Evolutionary conservation across 345 rosid species (phyloP).

Genomic region (Physaria fendleri): DNA sequence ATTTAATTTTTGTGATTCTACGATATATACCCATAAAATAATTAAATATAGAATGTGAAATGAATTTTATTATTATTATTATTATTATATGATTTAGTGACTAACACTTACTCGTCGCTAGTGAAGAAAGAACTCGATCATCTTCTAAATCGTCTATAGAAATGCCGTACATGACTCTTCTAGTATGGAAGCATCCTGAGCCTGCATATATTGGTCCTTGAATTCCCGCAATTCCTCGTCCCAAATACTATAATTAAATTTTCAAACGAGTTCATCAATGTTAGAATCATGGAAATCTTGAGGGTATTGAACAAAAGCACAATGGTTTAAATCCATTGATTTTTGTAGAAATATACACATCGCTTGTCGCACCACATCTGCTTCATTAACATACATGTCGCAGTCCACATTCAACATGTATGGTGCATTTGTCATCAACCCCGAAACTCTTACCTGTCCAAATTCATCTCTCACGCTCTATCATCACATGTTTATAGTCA

Average conservation of each 20-base stretch:
- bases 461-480: not conserved
- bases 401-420: slow-evolving; percentile 76
- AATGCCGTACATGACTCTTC: slow-evolving; percentile 55
- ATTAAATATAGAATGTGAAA: no score
- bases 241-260: slow-evolving; percentile 21
- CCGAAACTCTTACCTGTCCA: slow-evolving; percentile 57
- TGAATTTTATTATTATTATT: no score
- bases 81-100: no score
- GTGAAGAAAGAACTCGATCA: slow-evolving; percentile 15
- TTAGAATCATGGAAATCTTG: slow-evolving; percentile 40
- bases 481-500: slow-evolving; percentile 10
- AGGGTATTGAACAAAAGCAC: slow-evolving; percentile 50
- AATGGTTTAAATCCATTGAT: slow-evolving; percentile 9
- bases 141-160: slow-evolving; percentile 26
- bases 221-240: slow-evolving; percentile 42
- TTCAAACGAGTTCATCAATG: slow-evolving; percentile 25
- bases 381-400: slow-evolving; percentile 58
- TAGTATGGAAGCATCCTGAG: slow-evolving; percentile 54
- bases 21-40: no score
- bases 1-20: no score
- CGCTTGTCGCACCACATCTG: slow-evolving; percentile 42
- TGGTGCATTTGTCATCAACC: slow-evolving; percentile 66
- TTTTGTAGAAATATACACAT: slow-evolving; percentile 40
- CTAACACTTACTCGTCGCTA: slow-evolving; percentile 21
- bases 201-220: slow-evolving; percentile 51